Base-by-base conservation (phyloP, 2,329 filamentous ascomycete species). In the Zasmidium cellare region DNA sequence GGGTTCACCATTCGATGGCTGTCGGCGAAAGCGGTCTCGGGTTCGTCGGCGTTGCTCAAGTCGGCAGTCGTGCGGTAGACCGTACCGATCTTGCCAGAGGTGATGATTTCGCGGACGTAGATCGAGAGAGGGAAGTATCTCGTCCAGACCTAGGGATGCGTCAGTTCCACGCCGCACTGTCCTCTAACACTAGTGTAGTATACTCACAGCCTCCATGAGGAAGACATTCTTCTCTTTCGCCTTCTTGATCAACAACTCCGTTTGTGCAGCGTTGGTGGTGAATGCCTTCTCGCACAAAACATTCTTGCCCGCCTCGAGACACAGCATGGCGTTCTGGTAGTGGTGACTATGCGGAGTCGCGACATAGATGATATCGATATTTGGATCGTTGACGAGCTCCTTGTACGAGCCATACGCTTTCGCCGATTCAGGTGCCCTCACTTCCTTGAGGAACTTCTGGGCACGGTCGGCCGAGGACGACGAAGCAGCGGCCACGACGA, bases 331-430 rank as follows among this genome's bases (percentile, higher is more conserved):
- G 76, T 96, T 93, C 74, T 96, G 91, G 79, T 92, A 96, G 79
- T 96, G 92, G 74, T 96, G 92, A 67, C 89, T 92, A 78, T 96
- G 92, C 16, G 92, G 92, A 3, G 92, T 96, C 22, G 91, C 91
- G 56, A 96, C 85, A 75, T 96, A 96, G 76, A 96, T 77, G 67
- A 96, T 90, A 74, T 96, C 90, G 65, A 96, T 84, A 67, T 90
- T 83, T 6, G 87, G 79, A 72, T 96, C 90, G 51, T 84, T 82
- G 23, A 93, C 91, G 24, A 96, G 83, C 72, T 92, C 89, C 61
- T 87, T 82, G 75, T 96, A 96, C 11, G 87, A 90, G 58, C 88
- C 90, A 71, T 96, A 96, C 9, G 87, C 82, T 67, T 84, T 84
- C 57, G 88, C 87, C 7, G 84, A 80, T 18, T 82, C 77, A 2